phyloP scores from a whole-genome alignment of 495 filamentous ascomycete genomes.

The Cercophora scortea region DNA sequence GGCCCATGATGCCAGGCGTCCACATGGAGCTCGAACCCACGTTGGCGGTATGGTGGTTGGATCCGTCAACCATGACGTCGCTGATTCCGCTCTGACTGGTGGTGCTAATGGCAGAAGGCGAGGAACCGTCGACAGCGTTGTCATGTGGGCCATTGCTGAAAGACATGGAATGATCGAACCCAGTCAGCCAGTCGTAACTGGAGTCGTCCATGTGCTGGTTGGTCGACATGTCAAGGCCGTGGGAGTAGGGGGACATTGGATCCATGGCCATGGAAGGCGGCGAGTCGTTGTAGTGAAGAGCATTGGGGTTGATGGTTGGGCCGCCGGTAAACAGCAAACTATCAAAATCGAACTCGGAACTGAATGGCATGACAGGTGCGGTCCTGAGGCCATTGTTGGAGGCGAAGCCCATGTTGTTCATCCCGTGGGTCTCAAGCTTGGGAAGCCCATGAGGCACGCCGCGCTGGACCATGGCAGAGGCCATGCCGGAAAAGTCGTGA shows the following conservation, averaged over 20 bases:
- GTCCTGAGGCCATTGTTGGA: slow-evolving; percentile 57
- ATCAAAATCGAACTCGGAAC: slow-evolving; percentile 67
- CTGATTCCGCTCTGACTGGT: slow-evolving; percentile 87
- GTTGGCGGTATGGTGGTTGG: slow-evolving; percentile 48
- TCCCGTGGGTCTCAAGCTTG: slow-evolving; percentile 74
- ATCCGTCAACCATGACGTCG: slow-evolving; percentile 84
- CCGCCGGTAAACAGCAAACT: slow-evolving; percentile 51
- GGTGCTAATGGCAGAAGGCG: slow-evolving; percentile 89
- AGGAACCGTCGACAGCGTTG: slow-evolving; percentile 81
- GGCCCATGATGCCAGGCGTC: slow-evolving; percentile 60
- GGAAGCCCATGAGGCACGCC: slow-evolving; percentile 59
- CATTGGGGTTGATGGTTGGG: slow-evolving; percentile 90
- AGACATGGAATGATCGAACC: slow-evolving; percentile 69
- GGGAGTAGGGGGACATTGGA: slow-evolving; percentile 65
- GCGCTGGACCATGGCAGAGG: slow-evolving; percentile 55
- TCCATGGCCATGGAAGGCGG: slow-evolving; percentile 67
- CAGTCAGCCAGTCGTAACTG: slow-evolving; percentile 75
- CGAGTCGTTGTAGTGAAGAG: slow-evolving; percentile 85
- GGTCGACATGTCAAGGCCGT: slow-evolving; percentile 51
- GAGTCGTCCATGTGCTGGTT: slow-evolving; percentile 63
- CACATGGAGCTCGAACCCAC: slow-evolving; percentile 47
- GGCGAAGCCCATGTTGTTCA: slow-evolving; percentile 46
- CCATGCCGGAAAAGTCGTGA: slow-evolving; percentile 59
- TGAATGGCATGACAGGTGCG: slow-evolving; percentile 68
- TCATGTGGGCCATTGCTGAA: slow-evolving; percentile 60